phyloP scores from a whole-genome alignment of 345 rosid genomes.

The Xanthoceras sorbifolium region DNA sequence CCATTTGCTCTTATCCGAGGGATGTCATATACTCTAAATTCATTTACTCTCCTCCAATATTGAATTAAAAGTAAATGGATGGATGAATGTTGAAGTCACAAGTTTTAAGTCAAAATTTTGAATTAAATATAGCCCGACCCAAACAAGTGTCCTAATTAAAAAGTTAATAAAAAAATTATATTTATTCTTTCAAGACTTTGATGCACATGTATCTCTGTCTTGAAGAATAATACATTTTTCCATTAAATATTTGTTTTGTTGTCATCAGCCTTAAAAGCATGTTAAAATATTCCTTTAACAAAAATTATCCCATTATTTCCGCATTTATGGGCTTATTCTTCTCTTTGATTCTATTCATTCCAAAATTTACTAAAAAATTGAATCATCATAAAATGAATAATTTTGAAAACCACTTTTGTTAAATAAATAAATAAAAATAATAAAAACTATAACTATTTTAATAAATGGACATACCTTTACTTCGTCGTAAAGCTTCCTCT shows the following conservation, averaged over 20 bases:
- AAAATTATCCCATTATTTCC: background rate
- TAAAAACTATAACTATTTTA: background rate
- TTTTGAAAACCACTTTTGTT: background rate
- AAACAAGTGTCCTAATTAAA: background rate
- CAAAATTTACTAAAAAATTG: background rate
- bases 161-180: background rate
- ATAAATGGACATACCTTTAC: slow-evolving; percentile 66
- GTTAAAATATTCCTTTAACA: background rate
- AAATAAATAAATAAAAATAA: background rate
- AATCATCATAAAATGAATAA: background rate
- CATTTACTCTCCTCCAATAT: background rate
- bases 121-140: background rate
- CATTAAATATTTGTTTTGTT: background rate
- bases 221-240: background rate
- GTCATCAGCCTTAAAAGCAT: background rate
- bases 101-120: background rate
- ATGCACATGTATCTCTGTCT: background rate
- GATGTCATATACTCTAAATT: background rate
- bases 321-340: background rate
- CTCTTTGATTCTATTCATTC: background rate
- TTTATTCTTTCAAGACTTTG: too few relatives aligned
- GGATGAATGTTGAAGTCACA: background rate
- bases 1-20: background rate
- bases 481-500: slow-evolving; percentile 95
- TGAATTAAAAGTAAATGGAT: background rate